Evolutionary conservation across 2,329 filamentous ascomycete species (phyloP).

Genomic region (Chrysoporthe puriensis): DNA sequence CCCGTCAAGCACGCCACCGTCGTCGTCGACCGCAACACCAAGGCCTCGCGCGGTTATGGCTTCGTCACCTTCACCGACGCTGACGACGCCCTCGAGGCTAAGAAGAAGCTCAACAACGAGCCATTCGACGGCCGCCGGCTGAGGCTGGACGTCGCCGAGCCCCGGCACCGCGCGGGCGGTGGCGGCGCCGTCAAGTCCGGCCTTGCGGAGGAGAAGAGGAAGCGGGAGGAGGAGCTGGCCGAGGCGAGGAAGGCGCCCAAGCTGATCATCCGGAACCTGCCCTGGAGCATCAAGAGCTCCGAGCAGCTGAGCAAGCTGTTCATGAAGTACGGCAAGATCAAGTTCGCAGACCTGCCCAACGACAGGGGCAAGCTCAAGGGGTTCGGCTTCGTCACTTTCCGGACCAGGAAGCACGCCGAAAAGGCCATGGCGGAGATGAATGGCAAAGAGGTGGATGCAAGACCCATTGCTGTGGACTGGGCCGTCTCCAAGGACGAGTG

Average conservation of each 20-base stretch:
- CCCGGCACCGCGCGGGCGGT: constrained; percentile 66
- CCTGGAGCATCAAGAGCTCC: constrained; percentile 90
- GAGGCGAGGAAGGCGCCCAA: constrained; percentile 68
- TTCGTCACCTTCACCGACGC: constrained; percentile 96
- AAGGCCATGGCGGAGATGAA: constrained; percentile 84
- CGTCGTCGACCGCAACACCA: constrained; percentile 82
- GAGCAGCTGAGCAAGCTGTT: constrained; percentile 83
- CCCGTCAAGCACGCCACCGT: constrained; percentile 96
- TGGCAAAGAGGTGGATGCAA: constrained; percentile 85
- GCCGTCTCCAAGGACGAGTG: constrained; percentile 90
- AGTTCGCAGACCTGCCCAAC: constrained; percentile 82
- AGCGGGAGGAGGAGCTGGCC: constrained; percentile 63
- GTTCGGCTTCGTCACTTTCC: constrained; percentile 90
- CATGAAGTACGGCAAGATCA: constrained; percentile 87
- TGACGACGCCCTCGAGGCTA: constrained; percentile 83
- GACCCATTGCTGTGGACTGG: constrained; percentile 92
- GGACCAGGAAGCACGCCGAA: constrained; percentile 88
- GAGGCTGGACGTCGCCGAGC: constrained; percentile 84
- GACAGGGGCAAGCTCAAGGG: constrained; percentile 76
- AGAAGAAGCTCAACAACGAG: constrained; percentile 79
- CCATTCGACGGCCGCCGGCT: constrained; percentile 80
- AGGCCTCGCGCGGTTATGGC: constrained; percentile 87
- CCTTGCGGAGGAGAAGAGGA: constrained; percentile 50
- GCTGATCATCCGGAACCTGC: constrained; percentile 88
- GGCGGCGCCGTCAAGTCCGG: constrained; percentile 42